These are phyloP conservation scores for Alternaria metachromatica DNA, from an alignment of 2,329 filamentous ascomycete genomes.

Conservation along the genomic window DNA sequence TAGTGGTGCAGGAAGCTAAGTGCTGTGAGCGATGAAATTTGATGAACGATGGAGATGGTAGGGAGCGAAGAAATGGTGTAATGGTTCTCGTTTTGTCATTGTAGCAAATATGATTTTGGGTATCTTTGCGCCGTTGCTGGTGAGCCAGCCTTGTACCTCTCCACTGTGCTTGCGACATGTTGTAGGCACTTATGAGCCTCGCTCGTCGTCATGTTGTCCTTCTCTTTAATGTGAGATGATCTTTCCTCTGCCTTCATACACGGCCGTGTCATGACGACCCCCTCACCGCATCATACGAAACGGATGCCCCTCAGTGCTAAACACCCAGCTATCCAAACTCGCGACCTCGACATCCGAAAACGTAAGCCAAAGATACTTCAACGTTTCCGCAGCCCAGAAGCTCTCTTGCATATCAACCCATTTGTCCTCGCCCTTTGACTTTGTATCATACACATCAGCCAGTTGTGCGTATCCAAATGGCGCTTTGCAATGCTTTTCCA, in stretches of 20 bases:
- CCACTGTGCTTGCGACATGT: neutral
- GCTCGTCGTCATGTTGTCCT: neutral
- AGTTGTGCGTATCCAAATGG: conserved; percentile 49
- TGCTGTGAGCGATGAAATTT: neutral
- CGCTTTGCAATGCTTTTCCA: conserved; percentile 49
- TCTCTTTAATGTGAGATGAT: too few relatives aligned
- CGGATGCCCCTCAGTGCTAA: conserved; percentile 53
- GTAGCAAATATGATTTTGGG: neutral
- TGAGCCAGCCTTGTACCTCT: neutral
- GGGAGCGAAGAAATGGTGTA: neutral
- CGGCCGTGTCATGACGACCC: neutral
- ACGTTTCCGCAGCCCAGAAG: conserved; percentile 50
- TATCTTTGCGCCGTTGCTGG: neutral
- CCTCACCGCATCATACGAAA: conserved; percentile 48
- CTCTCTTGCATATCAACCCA: conserved; percentile 50
- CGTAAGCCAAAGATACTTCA: conserved; percentile 52
- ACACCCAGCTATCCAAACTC: conserved; percentile 52
- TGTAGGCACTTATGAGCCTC: neutral
- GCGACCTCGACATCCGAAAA: conserved; percentile 46
- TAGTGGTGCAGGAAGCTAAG: neutral
- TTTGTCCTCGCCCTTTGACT: conserved; percentile 23
- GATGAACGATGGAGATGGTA: neutral
- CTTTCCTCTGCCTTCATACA: neutral
- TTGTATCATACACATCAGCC: conserved; percentile 41
- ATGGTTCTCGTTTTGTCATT: neutral